Evolutionary conservation across 495 filamentous ascomycete genomes (phyloP).

Genomic region (Annulohypoxylon nitens): DNA sequence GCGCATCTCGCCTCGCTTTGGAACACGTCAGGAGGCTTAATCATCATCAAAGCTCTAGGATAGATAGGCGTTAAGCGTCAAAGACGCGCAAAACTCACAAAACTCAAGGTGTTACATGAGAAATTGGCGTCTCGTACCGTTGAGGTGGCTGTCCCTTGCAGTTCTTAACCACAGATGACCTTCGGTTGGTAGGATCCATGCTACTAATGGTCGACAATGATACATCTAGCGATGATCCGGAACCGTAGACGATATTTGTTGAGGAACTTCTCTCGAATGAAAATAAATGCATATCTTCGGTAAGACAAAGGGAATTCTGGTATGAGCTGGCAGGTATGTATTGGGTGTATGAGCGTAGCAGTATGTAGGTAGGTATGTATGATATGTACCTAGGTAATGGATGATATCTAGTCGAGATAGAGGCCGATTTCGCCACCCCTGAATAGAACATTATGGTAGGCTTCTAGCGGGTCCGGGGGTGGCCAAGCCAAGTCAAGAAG

Average conservation of each 20-base stretch:
- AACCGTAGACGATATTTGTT: constrained; percentile 10
- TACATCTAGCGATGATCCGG: constrained; percentile 11
- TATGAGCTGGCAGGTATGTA: constrained; percentile 25
- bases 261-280: constrained; percentile 9
- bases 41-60: constrained; percentile 30
- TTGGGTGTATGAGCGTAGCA: constrained; percentile 12
- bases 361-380: constrained; percentile 6
- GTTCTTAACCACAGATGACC: constrained; percentile 17
- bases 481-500: constrained; percentile 42
- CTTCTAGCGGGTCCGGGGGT: constrained; percentile 30
- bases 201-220: constrained; percentile 1
- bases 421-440: constrained; percentile 46
- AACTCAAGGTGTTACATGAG: constrained; percentile 21
- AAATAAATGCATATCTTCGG: constrained; percentile 19
- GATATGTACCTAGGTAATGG: constrained; percentile 3
- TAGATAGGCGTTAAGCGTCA: constrained; percentile 26
- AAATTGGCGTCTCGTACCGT: constrained; percentile 16
- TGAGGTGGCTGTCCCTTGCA: constrained; percentile 27
- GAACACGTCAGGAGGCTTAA: constrained; percentile 47
- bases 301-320: constrained; percentile 12
- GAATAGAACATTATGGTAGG: constrained; percentile 31
- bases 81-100: constrained; percentile 6
- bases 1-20: constrained; percentile 44
- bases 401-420: constrained; percentile 25
- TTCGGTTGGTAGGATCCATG: constrained; percentile 24